Base-by-base conservation (phyloP, 495 filamentous ascomycete species). In the Podospora sp. region DNA sequence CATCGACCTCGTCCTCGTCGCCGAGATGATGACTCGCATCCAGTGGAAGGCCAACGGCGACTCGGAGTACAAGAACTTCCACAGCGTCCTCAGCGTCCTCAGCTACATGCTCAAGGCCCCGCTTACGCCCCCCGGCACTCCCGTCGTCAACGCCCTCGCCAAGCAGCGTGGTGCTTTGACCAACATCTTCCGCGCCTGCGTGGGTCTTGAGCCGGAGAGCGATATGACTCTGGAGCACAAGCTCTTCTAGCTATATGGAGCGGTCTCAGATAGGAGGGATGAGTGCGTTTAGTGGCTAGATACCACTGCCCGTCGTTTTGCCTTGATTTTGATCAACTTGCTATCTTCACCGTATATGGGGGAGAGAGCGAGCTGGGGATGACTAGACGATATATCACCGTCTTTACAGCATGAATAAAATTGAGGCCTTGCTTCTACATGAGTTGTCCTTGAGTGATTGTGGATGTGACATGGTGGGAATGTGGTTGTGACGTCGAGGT, bases 221-320 rank as follows among this genome's bases (percentile, higher is more conserved):
- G 95, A 99, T 78, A 98, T 99, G 96, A 97, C 94, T 59, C 87
- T 99, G 50, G 95, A 99, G 87, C 95, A 99, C 84, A 99, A 98
- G 89, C 86, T 98, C 65, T 94, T 97, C 79, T 85, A 79, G 18
- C 24, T 25, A 6, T 18, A 26, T 62, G 59, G 18, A 5, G n/a
- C 22, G 25, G 25, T 26, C 25, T 25, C 9, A 40, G 20, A 16
- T 20, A 25, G 21, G 33, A 25, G 6, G 9, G 59, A 18, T 35
- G 27, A 2, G 18, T 27, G 26, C 33, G 18, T 22, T 59, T 33
- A 26, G 18, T 12, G 18, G 33, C 0, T 2, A 11, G 9, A 26
- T 22, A 33, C 29, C 59, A 35, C 36, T 21, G 20, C 1, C 58
- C 18, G 59, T 50, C 21, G n/a, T 46, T 8, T 18, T 16, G 20